Percentiles rank a stretch among this genome's conserved stretches.
These are phyloP conservation scores for Aspergillus quadricinctus DNA, from an alignment of 2,329 filamentous ascomycete species.

Conservation along the genomic window DNA sequence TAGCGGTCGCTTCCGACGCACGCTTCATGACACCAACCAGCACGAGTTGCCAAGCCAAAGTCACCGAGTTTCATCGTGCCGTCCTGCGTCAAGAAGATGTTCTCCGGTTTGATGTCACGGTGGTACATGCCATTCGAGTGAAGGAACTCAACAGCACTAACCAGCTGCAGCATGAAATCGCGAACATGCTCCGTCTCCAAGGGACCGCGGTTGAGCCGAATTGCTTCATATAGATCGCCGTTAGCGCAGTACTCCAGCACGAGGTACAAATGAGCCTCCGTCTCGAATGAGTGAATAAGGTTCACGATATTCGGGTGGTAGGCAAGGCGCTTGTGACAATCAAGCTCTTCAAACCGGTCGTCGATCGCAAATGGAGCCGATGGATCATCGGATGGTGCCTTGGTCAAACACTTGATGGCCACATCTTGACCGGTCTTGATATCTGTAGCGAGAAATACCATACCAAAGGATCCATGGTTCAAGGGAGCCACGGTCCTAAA, in stretches of 20 bases:
- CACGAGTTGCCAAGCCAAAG: conserved; percentile 86
- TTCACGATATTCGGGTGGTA: conserved; percentile 91
- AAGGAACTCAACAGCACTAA: conserved; percentile 84
- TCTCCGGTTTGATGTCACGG: conserved; percentile 98
- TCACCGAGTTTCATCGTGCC: conserved; percentile 95
- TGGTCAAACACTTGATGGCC: conserved; percentile 94
- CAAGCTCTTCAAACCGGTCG: conserved; percentile 59
- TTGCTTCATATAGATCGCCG: conserved; percentile 96
- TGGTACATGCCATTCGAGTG: conserved; percentile 90
- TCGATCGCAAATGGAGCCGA: conserved; percentile 66
- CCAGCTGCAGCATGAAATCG: conserved; percentile 92
- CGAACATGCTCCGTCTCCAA: conserved; percentile 94
- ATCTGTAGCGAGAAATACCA: conserved; percentile 93
- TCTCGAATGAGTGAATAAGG: conserved; percentile 86
- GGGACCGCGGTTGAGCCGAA: conserved; percentile 80
- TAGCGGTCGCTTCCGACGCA: conserved; percentile 97
- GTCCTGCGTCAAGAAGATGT: conserved; percentile 86
- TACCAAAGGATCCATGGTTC: conserved; percentile 97
- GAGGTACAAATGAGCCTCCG: conserved; percentile 80
- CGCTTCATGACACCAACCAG: conserved; percentile 85
- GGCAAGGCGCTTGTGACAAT: conserved; percentile 73
- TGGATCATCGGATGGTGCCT: conserved; percentile 62
- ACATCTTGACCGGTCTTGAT: conserved; percentile 71
- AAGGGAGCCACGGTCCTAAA: conserved; percentile 89
- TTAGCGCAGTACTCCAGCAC: conserved; percentile 94